These are phyloP conservation scores for Yarrowia hollandica DNA, from an alignment of 805 yeast species.

Conservation along the genomic window DNA sequence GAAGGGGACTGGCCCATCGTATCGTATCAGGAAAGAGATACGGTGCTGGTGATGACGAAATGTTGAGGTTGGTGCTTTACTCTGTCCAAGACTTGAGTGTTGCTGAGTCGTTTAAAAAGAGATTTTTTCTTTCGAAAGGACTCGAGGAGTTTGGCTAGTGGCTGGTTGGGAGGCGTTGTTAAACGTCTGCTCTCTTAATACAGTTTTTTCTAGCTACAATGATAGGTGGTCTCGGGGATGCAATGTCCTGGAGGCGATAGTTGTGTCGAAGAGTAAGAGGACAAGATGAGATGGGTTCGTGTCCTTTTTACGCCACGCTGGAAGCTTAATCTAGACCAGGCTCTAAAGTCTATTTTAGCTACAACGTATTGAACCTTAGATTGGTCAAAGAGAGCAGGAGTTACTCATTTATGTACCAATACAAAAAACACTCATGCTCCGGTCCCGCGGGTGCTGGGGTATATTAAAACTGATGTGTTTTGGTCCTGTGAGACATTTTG, in stretches of 20 bases:
- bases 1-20: conserved; percentile 30
- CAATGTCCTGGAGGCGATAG: conserved; percentile 24
- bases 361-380: conserved; percentile 21
- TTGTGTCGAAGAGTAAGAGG: conserved; percentile 11
- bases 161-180: conserved; percentile 28
- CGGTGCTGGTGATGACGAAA: conserved; percentile 28
- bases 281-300: conserved; percentile 1
- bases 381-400: conserved; percentile 6
- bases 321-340: conserved; percentile 2
- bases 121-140: conserved; percentile 9
- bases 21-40: conserved; percentile 29
- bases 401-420: neutral
- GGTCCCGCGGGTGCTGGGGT: neutral
- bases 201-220: conserved; percentile 26
- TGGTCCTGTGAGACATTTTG: neutral
- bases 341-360: conserved; percentile 3
- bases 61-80: conserved; percentile 27
- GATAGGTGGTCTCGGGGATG: conserved; percentile 27
- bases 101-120: conserved; percentile 16
- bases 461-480: neutral
- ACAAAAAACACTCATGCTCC: neutral
- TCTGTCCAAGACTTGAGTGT: conserved; percentile 25
- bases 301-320: conserved; percentile 25
- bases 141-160: conserved; percentile 24
- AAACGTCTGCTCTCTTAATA: conserved; percentile 27